These are phyloP conservation scores for Cutaneotrichosporon cutaneum DNA, from an alignment of 1,284 basidiomycete genomes.

Conservation along the genomic window DNA sequence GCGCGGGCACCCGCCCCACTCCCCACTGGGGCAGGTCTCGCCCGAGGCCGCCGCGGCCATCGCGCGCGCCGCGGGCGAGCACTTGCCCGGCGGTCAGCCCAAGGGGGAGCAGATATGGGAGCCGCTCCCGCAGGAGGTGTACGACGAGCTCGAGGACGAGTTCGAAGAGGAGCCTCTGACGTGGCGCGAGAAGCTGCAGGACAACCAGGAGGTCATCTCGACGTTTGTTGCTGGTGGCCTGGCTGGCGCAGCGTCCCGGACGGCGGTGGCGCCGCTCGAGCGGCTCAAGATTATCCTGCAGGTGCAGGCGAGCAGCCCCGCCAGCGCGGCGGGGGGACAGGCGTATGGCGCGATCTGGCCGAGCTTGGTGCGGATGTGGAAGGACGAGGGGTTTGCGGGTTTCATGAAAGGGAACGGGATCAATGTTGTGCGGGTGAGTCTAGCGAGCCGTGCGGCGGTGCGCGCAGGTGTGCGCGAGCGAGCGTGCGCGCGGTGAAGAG, in stretches of 20 bases:
- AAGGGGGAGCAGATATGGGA: constrained; percentile 1
- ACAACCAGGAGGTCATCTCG: constrained; percentile 47
- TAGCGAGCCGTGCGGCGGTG: not conserved
- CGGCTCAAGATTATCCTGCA: constrained; percentile 96
- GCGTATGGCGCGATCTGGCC: constrained; percentile 82
- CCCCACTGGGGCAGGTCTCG: not conserved
- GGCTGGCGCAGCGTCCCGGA: constrained; percentile 65
- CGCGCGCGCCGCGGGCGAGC: not conserved
- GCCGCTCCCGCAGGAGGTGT: not conserved
- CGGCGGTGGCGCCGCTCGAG: constrained; percentile 88
- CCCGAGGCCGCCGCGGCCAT: not conserved
- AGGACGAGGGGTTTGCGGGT: constrained; percentile 85
- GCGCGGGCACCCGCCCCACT: not conserved
- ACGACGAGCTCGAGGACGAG: not conserved
- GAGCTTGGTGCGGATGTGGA: constrained; percentile 79
- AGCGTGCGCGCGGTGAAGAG: not conserved
- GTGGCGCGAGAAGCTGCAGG: constrained; percentile 16
- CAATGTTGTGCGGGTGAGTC: constrained; percentile 72
- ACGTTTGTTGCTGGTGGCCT: constrained; percentile 51
- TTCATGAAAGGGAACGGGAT: constrained; percentile 84
- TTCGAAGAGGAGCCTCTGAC: constrained; percentile 6
- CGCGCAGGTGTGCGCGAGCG: no score
- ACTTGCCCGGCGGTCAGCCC: not conserved
- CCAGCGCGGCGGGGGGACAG: constrained; percentile 52
- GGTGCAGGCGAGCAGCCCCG: constrained; percentile 59